phyloP scores from a whole-genome alignment of 345 rosid genomes.

The Eucalyptus fibrosa region DNA sequence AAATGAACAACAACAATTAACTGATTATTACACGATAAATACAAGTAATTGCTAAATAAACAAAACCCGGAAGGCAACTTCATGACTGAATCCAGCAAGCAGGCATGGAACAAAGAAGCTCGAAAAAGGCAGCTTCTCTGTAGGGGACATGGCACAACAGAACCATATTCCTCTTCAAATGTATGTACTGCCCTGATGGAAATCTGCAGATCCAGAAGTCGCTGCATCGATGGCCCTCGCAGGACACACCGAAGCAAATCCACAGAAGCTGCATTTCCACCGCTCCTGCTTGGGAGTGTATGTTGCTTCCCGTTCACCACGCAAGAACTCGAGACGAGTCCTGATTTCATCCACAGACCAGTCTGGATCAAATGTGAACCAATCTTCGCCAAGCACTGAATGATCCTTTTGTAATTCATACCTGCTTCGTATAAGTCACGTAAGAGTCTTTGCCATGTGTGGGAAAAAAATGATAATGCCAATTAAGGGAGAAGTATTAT shows the following conservation, averaged over 20 bases:
- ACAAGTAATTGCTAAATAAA: background rate
- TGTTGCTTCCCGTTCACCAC: conserved; percentile 44
- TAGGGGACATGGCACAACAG: background rate
- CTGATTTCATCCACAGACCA: conserved; percentile 37
- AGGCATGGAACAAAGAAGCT: background rate
- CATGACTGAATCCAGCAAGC: background rate
- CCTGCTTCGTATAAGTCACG: conserved; percentile 19
- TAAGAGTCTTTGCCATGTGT: background rate
- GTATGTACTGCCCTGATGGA: background rate
- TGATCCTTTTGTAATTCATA: conserved; percentile 65
- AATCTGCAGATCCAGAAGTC: background rate
- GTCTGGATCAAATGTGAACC: conserved; percentile 35
- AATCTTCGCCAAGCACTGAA: conserved; percentile 56
- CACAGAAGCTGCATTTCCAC: conserved; percentile 72
- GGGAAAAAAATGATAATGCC: background rate
- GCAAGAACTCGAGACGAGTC: conserved; percentile 45
- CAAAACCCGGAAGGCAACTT: background rate
- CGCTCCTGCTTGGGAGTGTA: conserved; percentile 61
- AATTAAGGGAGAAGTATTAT: background rate
- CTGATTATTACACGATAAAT: background rate
- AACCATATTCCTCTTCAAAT: background rate
- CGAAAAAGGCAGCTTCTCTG: background rate
- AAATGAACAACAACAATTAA: background rate
- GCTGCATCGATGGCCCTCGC: conserved; percentile 1
- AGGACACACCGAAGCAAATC: conserved; percentile 36